Conservation (phyloP, 352 stramenopile species). For the Achlya hypogyna region DNA sequence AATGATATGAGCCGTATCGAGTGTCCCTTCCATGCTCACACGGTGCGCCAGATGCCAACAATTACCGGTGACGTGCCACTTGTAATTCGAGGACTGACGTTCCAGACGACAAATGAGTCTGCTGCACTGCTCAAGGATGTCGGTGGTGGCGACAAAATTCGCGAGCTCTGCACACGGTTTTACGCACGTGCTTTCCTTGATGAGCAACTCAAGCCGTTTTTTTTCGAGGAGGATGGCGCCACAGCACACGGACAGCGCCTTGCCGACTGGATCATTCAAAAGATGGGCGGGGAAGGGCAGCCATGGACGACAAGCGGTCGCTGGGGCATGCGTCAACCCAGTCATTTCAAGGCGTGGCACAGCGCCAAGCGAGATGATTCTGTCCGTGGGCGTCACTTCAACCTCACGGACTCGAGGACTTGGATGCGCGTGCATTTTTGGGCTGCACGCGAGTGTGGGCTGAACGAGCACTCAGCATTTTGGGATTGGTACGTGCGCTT, state of each 20-base stretch:
- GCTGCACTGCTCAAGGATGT: background rate
- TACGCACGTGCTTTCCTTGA: slow-evolving; percentile 15
- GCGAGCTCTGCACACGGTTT: slow-evolving; percentile 12
- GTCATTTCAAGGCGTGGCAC: slow-evolving; percentile 10
- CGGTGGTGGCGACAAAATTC: slow-evolving; percentile 10
- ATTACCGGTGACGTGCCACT: background rate
- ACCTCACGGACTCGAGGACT: slow-evolving; percentile 41
- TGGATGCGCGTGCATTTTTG: slow-evolving; percentile 68
- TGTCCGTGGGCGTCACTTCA: slow-evolving; percentile 34
- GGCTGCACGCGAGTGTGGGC: slow-evolving; percentile 33
- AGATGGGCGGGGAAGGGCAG: slow-evolving; percentile 15
- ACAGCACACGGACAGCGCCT: slow-evolving; percentile 11
- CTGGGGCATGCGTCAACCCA: slow-evolving; percentile 7
- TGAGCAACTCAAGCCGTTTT: slow-evolving; percentile 15
- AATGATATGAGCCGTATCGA: background rate
- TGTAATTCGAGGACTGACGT: background rate
- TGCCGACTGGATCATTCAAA: slow-evolving; percentile 19
- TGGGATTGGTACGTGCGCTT: slow-evolving; percentile 43
- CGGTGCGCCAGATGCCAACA: too few species aligned
- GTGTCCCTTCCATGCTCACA: slow-evolving; percentile 9
- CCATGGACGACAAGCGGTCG: slow-evolving; percentile 8
- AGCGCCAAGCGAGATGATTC: background rate
- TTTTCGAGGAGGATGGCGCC: slow-evolving; percentile 13
- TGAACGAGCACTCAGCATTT: slow-evolving; percentile 33
- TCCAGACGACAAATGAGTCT: background rate